Evolutionary conservation across 148 eudicot species (phyloP).

Genomic region (Camellia sinensis): DNA sequence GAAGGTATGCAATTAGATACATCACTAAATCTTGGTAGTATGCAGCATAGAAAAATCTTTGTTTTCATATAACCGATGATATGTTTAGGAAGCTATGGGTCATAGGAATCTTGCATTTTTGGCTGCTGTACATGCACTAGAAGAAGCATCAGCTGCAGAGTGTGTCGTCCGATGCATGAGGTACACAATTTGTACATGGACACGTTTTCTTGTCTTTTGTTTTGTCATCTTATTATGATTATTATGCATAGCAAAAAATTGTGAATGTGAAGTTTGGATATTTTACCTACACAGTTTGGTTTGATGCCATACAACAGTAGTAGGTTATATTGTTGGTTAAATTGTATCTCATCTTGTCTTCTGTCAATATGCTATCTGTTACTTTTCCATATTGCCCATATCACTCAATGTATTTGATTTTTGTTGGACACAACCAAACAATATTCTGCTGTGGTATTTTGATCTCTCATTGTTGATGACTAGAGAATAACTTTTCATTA

Average conservation of each 20-base stretch:
- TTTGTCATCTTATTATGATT: background rate
- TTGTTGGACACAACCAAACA: no score
- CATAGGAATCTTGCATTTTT: constrained; percentile 25
- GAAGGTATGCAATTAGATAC: constrained; percentile 27
- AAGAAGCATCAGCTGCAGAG: constrained; percentile 39
- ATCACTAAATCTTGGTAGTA: background rate
- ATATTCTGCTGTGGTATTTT: no score
- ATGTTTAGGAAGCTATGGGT: constrained; percentile 26
- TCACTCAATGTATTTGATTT: no score
- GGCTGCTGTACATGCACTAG: constrained; percentile 38
- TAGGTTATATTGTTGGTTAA: no score
- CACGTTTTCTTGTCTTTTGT: background rate
- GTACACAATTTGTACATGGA: constrained; percentile 17
- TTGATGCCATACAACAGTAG: no score
- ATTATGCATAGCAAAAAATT: background rate
- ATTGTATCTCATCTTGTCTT: no score
- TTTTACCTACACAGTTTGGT: no score
- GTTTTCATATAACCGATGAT: background rate
- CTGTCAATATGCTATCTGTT: no score
- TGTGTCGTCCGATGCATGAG: constrained; percentile 37
- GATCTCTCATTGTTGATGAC: no score
- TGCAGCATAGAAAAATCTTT: no score
- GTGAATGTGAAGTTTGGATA: background rate
- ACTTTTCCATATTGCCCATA: no score
- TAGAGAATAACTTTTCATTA: no score